A percentile compares a stretch with the other conserved stretches of the same genome.
Evolutionary conservation across 2,329 filamentous ascomycete species (phyloP).

Genomic region (Fusarium marasasianum): DNA sequence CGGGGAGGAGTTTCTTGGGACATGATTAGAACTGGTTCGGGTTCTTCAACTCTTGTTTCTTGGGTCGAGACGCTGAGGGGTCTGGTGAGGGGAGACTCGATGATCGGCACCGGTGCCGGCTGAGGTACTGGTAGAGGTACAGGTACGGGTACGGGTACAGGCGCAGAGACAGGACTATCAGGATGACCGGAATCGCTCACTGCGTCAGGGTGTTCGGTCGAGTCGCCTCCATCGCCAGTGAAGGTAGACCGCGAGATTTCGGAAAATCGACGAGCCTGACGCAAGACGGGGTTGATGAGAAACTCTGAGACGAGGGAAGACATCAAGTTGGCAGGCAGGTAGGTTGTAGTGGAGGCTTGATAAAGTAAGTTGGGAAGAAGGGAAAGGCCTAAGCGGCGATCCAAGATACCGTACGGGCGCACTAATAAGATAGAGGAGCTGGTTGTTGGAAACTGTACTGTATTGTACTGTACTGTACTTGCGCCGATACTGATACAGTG

Average conservation of each 20-base stretch:
- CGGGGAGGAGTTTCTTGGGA: slow-evolving; percentile 38
- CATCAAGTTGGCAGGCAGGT: slow-evolving; percentile 53
- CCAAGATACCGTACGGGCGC: slow-evolving; percentile 22
- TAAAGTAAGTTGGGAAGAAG: slow-evolving; percentile 27
- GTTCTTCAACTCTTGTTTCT: slow-evolving; percentile 48
- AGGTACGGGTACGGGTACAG: slow-evolving; percentile 8
- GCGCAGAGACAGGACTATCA: slow-evolving; percentile 31
- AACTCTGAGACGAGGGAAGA: slow-evolving; percentile 71
- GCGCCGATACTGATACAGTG: slow-evolving; percentile 10
- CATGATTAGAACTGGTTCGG: slow-evolving; percentile 28
- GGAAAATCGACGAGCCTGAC: slow-evolving; percentile 72
- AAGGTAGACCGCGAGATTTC: slow-evolving; percentile 56
- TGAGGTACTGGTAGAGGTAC: slow-evolving; percentile 8
- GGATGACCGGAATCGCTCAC: slow-evolving; percentile 31
- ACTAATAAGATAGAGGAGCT: slow-evolving; percentile 8
- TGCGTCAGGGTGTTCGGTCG: slow-evolving; percentile 33
- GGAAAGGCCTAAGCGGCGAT: slow-evolving; percentile 24
- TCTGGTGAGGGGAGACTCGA: slow-evolving; percentile 42
- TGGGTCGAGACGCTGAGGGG: slow-evolving; percentile 48
- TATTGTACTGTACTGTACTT: slow-evolving; percentile 4
- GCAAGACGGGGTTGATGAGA: slow-evolving; percentile 72
- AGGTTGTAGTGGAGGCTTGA: slow-evolving; percentile 7
- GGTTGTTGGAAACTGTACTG: neutral
- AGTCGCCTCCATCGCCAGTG: slow-evolving; percentile 48
- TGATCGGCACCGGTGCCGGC: slow-evolving; percentile 26